Evolutionary conservation across 345 rosid species (phyloP), one percentile per base, ranked within the genome.

Genomic region (Syzygium aromaticum): DNA sequence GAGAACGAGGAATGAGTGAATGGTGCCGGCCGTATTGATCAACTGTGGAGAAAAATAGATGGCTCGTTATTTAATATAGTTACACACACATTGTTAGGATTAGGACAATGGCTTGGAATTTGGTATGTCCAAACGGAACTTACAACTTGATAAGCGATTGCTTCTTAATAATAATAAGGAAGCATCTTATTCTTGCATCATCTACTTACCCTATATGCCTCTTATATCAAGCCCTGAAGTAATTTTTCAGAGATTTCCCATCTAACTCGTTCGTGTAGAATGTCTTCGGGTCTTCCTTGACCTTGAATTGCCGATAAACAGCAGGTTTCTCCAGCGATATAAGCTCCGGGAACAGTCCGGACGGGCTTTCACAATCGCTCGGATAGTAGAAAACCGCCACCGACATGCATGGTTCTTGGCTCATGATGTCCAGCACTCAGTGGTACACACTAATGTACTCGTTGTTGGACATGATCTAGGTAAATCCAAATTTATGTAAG

Each of bases 401-500:
- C 12, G 94, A 91, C 17, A 89, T 64, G 63, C 94, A 77, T 2
- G 95, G 85, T 51, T 91, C 86, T 1, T 1, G 51, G 5, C 86
- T 63, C 1, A 91, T 83, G 87, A 92, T 92, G 1, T 94, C 96
- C 88, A 92, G 80, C 84, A 91, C 92, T 43, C 94, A 86, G 51
- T 92, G 93, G 33, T 91, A 91, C 64, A 88, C 91, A 9, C 96
- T 92, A 85, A 4, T 85, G 87, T 91, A 93, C 84, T 91, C 91
- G 27, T 91, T 92, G 43, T 94, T 93, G 1, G 94, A 92, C 87
- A 93, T 9, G 6, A 94, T 94, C 94, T 94, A 88, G 43, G 19
- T 40, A 73, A 33, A 85, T 11, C 23, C 16, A 85, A 51, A 63
- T n/a, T 38, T 30, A 84, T 8, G 54, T 51, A 19, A 27, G 28